phyloP scores from a whole-genome alignment of 768 basidiomycete species.

The Podaxis sp. region DNA sequence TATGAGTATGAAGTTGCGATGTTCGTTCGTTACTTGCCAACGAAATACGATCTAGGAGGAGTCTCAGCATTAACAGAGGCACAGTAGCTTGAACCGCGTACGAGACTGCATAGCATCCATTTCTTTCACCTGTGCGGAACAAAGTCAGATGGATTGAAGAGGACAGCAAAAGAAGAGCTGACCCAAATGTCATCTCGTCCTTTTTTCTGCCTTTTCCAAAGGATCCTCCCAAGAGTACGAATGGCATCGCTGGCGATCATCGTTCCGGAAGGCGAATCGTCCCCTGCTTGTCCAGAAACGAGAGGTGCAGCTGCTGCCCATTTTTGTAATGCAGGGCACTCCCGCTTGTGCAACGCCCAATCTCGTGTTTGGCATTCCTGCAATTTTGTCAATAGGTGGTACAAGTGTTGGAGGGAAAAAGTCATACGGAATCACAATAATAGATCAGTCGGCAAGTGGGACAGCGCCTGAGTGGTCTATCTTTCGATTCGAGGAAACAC shows the following conservation, averaged over 20 bases:
- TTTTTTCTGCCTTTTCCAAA: constrained; percentile 62
- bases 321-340: constrained; percentile 68
- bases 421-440: constrained; percentile 75
- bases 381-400: not conserved
- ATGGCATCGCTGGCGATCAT: constrained; percentile 75
- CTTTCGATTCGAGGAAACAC: constrained; percentile 47
- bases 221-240: constrained; percentile 72
- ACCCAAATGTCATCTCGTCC: constrained; percentile 62
- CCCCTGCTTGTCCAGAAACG: constrained; percentile 25
- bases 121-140: constrained; percentile 49
- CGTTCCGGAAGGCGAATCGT: constrained; percentile 1
- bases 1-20: constrained; percentile 59
- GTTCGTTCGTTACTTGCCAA: constrained; percentile 31
- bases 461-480: constrained; percentile 60
- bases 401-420: constrained; percentile 10
- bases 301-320: constrained; percentile 49
- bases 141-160: constrained; percentile 1
- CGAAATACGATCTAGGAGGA: constrained; percentile 52
- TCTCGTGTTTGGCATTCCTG: constrained; percentile 72
- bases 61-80: not conserved
- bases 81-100: constrained; percentile 34
- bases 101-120: constrained; percentile 76
- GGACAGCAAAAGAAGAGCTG: constrained; percentile 21
- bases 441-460: constrained; percentile 64
- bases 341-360: constrained; percentile 74